Evolutionary conservation across 345 rosid genomes (phyloP).

Genomic region (Streptanthus diversifolius): DNA sequence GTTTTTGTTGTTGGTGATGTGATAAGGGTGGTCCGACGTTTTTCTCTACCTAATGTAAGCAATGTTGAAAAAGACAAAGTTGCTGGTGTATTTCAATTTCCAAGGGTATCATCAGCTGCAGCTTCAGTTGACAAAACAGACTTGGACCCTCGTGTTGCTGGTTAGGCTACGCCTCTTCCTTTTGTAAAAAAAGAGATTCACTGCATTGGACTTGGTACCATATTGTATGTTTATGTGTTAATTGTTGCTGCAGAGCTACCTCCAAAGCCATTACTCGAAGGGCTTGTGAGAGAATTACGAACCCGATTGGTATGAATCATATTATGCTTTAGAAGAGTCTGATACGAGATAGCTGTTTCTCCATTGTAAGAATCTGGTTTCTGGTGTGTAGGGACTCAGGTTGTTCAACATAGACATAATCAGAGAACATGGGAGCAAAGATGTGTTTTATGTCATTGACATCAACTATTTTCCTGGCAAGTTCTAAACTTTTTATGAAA

Average conservation of each 20-base stretch:
- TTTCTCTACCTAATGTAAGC: constrained; percentile 71
- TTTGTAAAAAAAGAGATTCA: background rate
- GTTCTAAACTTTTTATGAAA: constrained; percentile 16
- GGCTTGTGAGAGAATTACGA: constrained; percentile 71
- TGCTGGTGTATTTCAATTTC: constrained; percentile 59
- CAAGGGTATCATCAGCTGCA: constrained; percentile 84
- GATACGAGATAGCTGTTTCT: background rate
- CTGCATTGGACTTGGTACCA: background rate
- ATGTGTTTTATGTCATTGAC: constrained; percentile 77
- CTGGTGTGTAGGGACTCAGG: constrained; percentile 52
- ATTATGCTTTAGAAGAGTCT: background rate
- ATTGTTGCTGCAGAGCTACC: constrained; percentile 67
- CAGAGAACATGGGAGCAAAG: constrained; percentile 68
- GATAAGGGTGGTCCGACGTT: constrained; percentile 74
- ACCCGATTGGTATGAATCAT: constrained; percentile 48
- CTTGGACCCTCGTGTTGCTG: constrained; percentile 69
- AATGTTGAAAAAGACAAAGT: constrained; percentile 51
- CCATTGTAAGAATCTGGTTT: constrained; percentile 6
- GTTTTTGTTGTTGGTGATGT: constrained; percentile 76
- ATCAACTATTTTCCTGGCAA: constrained; percentile 93
- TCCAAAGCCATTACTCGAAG: constrained; percentile 73
- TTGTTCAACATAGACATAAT: constrained; percentile 91
- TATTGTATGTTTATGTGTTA: constrained; percentile 7
- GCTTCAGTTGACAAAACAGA: constrained; percentile 85
- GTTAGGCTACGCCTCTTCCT: constrained; percentile 36